Evolutionary conservation across 2,329 filamentous ascomycete genomes (phyloP), one percentile per base, ranked within the genome.

Genomic region (Aureobasidium sp.): DNA sequence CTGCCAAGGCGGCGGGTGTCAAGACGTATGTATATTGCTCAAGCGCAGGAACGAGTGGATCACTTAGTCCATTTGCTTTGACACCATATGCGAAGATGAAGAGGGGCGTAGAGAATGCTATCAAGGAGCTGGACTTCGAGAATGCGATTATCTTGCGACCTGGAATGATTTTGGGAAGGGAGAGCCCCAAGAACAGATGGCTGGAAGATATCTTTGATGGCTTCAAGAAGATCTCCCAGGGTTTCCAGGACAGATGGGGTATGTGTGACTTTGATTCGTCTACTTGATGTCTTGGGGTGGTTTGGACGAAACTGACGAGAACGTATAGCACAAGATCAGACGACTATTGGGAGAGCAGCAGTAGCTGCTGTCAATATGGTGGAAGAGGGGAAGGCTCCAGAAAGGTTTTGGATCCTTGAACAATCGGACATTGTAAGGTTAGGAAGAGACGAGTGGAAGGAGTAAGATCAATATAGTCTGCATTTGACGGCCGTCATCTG

Each of bases 61-160:
- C 71, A 1, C 55, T 72, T 8, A 68, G 66, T 23, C 32, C 66
- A 12, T 69, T 68, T 57, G 63, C 72, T n/a, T 17, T 37, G 34
- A 53, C 34, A 17, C 73, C 73, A 1, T 75, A 74, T 41, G 70
- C 68, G 36, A 71, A 70, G 63, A 75, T 75, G 73, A 75, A 75
- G 63, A 65, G 70, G 27, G 73, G 70, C 0, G 72, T 75, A 7
- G 73, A 75, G 61, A 69, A 73, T 64, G 66, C 72, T 12, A 71
- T 75, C 62, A 68, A 70, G 61, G 71, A 71, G 17, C 64, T 73
- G 20, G 67, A 65, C n/a, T 75, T 75, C 56, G 71, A 74, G 2
- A 68, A 75, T 55, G 69, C 71, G 20, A 71, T 75, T 53, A 71
- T 75, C 41, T 27, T 75, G 44, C 65, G 70, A 17, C 73, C 73